phyloP scores from a whole-genome alignment of 2,329 filamentous ascomycete genomes.

The Camillea tinctor region DNA sequence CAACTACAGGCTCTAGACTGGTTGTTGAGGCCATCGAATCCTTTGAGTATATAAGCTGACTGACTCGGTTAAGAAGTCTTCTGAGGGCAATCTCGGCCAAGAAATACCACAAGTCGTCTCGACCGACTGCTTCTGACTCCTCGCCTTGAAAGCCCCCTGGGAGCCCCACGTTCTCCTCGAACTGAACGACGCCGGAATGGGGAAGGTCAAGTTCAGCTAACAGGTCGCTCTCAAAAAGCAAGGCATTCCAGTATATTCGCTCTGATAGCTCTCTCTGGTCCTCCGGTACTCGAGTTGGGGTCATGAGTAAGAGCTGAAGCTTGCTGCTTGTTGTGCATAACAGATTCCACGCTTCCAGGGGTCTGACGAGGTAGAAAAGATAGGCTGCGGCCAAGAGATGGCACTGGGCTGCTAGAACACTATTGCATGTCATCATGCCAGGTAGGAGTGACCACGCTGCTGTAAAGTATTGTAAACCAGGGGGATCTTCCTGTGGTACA shows the following conservation, averaged over 20 bases:
- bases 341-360: conserved; percentile 79
- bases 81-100: conserved; percentile 78
- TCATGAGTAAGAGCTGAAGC: conserved; percentile 73
- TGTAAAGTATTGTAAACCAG: conserved; percentile 76
- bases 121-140: conserved; percentile 60
- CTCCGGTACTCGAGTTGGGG: conserved; percentile 67
- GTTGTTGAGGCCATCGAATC: conserved; percentile 69
- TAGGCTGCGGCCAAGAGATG: conserved; percentile 80
- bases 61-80: conserved; percentile 73
- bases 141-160: conserved; percentile 77
- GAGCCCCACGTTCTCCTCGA: conserved; percentile 76
- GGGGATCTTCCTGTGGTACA: conserved; percentile 66
- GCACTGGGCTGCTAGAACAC: conserved; percentile 75
- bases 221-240: conserved; percentile 78
- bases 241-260: conserved; percentile 80
- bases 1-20: conserved; percentile 73
- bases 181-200: conserved; percentile 79
- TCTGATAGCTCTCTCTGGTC: conserved; percentile 72
- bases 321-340: conserved; percentile 80
- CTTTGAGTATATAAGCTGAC: conserved; percentile 76
- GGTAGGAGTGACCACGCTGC: conserved; percentile 77
- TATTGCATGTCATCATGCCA: conserved; percentile 76
- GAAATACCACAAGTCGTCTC: conserved; percentile 84
- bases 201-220: conserved; percentile 78
- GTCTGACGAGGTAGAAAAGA: conserved; percentile 77